Percentiles rank a stretch among this genome's conserved stretches.
phyloP scores from a whole-genome alignment of 257 asterid genomes.

The Gentiana dahurica region DNA sequence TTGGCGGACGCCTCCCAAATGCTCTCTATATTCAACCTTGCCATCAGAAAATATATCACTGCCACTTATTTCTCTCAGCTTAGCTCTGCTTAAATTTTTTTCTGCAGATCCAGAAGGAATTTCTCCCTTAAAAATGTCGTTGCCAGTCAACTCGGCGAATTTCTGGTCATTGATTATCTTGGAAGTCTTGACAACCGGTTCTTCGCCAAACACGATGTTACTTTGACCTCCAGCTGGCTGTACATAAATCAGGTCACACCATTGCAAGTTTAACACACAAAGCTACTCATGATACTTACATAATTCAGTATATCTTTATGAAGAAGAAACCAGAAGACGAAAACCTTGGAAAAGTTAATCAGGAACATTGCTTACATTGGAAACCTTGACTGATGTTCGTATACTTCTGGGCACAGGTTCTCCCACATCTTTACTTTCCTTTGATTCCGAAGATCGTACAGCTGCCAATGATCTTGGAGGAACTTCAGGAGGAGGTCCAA shows the following conservation, averaged over 20 bases:
- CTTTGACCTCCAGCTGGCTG: slow-evolving; percentile 98
- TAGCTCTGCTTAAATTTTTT: slow-evolving; percentile 73
- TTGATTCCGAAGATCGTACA: slow-evolving; percentile 39
- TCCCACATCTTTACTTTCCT: slow-evolving; percentile 52
- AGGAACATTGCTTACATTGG: slow-evolving; percentile 52
- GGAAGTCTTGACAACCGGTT: slow-evolving; percentile 45
- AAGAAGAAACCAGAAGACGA: too few relatives aligned
- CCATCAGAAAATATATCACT: slow-evolving; percentile 69
- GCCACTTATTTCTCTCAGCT: slow-evolving; percentile 86
- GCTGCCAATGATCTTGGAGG: slow-evolving; percentile 55
- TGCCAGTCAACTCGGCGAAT: slow-evolving; percentile 79
- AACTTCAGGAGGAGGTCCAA: slow-evolving; percentile 74
- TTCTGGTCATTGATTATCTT: slow-evolving; percentile 83
- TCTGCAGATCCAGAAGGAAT: slow-evolving; percentile 63
- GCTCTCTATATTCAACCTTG: slow-evolving; percentile 59
- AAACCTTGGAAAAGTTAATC: neutral
- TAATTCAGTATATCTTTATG: too few relatives aligned
- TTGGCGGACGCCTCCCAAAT: slow-evolving; percentile 78
- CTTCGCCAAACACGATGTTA: slow-evolving; percentile 68
- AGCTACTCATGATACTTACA: neutral
- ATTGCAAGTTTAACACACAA: neutral
- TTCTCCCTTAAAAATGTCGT: slow-evolving; percentile 85
- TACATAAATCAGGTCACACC: neutral
- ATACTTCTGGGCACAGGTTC: slow-evolving; percentile 70
- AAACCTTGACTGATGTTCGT: slow-evolving; percentile 87